Evolutionary conservation across 495 filamentous ascomycete genomes (phyloP).

Genomic region (Neurospora hispaniola): DNA sequence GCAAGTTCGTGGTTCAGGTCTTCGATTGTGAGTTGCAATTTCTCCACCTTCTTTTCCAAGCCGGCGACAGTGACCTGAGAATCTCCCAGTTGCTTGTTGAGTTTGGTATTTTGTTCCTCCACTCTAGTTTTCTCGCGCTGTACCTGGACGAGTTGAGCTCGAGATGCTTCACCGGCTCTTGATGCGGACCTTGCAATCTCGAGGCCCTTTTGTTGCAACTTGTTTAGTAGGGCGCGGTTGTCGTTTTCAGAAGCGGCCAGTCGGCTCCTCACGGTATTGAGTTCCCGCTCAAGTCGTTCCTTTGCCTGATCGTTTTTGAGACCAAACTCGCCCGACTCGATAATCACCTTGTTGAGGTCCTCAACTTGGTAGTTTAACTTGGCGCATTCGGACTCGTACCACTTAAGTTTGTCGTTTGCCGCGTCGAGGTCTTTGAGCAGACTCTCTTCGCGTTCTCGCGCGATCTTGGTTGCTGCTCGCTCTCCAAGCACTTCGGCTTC

Average conservation of each 20-base stretch:
- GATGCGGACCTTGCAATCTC: slow-evolving; percentile 90
- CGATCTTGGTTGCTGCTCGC: slow-evolving; percentile 62
- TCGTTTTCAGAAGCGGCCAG: slow-evolving; percentile 93
- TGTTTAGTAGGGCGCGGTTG: slow-evolving; percentile 89
- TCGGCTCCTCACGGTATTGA: slow-evolving; percentile 86
- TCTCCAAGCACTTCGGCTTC: slow-evolving; percentile 75
- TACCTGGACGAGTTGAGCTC: slow-evolving; percentile 62
- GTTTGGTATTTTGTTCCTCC: slow-evolving; percentile 72
- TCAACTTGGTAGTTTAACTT: slow-evolving; percentile 67
- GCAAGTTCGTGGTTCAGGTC: slow-evolving; percentile 91
- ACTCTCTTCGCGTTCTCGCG: slow-evolving; percentile 70
- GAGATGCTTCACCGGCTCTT: slow-evolving; percentile 72
- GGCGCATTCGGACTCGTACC: slow-evolving; percentile 64
- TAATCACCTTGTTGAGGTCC: slow-evolving; percentile 69
- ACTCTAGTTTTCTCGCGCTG: slow-evolving; percentile 77
- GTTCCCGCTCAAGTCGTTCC: slow-evolving; percentile 80
- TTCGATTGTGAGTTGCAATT: slow-evolving; percentile 76
- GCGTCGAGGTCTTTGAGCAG: slow-evolving; percentile 69
- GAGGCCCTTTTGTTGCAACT: slow-evolving; percentile 94
- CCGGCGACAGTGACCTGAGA: slow-evolving; percentile 74
- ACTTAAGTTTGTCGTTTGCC: slow-evolving; percentile 56
- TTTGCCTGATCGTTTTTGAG: slow-evolving; percentile 85
- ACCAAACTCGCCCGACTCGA: slow-evolving; percentile 79
- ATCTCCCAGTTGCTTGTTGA: slow-evolving; percentile 80
- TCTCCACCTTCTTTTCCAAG: slow-evolving; percentile 93